Percentiles rank a stretch among this genome's conserved stretches.
These are phyloP conservation scores for Gossypium arboreum DNA, from an alignment of 345 rosid species.

Conservation along the genomic window DNA sequence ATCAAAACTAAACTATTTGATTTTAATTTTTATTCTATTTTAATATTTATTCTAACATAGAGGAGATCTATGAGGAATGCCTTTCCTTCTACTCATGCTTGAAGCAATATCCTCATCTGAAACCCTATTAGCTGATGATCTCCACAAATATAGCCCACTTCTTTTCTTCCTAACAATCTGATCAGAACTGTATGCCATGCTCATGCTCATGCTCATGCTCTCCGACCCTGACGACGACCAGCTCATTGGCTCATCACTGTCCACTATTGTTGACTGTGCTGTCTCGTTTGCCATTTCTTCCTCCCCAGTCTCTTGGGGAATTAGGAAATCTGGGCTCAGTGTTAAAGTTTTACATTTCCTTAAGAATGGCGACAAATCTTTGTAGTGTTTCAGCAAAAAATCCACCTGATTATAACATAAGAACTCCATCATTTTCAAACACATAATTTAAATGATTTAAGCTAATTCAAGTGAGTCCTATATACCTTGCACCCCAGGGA, in stretches of 20 bases:
- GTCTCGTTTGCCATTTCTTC: slow-evolving; percentile 51
- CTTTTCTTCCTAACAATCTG: slow-evolving; percentile 72
- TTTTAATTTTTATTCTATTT: neutral
- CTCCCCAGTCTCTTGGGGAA: slow-evolving; percentile 76
- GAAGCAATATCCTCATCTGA: slow-evolving; percentile 59
- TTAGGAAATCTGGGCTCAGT: slow-evolving; percentile 81
- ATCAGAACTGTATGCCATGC: slow-evolving; percentile 25
- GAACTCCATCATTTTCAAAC: neutral
- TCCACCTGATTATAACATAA: slow-evolving; percentile 53
- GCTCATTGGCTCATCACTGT: slow-evolving; percentile 74
- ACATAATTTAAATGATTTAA: neutral
- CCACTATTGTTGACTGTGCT: slow-evolving; percentile 61
- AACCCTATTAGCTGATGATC: slow-evolving; percentile 47
- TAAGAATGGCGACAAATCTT: slow-evolving; percentile 59
- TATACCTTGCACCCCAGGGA: slow-evolving; percentile 94
- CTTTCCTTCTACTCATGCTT: slow-evolving; percentile 77
- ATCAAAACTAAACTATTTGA: neutral
- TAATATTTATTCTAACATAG: slow-evolving; percentile 44
- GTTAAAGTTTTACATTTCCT: slow-evolving; percentile 63
- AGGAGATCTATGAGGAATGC: slow-evolving; percentile 93
- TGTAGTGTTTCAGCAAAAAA: slow-evolving; percentile 72
- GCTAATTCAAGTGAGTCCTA: neutral
- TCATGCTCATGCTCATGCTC: slow-evolving; percentile 35
- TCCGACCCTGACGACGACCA: slow-evolving; percentile 62
- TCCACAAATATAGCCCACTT: slow-evolving; percentile 56